Percentiles rank a stretch among this genome's conserved stretches.
phyloP scores from a whole-genome alignment of 2,329 filamentous ascomycete genomes.

The Scytalidium lignicola region DNA sequence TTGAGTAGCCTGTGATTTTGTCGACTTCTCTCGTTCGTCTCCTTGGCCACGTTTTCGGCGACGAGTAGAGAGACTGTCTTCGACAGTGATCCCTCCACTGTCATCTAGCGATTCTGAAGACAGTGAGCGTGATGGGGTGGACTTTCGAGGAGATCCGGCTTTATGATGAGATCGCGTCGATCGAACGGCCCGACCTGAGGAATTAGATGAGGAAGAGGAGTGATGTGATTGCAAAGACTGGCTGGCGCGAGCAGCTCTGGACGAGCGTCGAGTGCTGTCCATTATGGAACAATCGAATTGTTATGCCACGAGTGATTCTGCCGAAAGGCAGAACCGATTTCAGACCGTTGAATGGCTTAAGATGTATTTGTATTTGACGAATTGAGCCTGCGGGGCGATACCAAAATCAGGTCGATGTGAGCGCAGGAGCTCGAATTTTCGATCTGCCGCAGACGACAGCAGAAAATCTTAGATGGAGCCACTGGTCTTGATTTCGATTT shows the following conservation, averaged over 20 bases:
- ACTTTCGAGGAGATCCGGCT: conserved; percentile 68
- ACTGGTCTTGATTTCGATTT: not conserved
- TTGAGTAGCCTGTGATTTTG: conserved; percentile 46
- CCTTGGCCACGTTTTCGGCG: conserved; percentile 69
- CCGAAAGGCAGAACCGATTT: not conserved
- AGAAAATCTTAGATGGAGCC: not conserved
- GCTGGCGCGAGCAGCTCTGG: conserved; percentile 79
- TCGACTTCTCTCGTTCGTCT: conserved; percentile 25
- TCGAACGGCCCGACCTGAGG: conserved; percentile 71
- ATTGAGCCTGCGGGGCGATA: conserved; percentile 1
- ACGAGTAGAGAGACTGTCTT: conserved; percentile 66
- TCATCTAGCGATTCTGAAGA: conserved; percentile 67
- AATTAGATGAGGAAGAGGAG: conserved; percentile 72
- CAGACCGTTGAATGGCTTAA: not conserved
- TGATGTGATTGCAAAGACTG: conserved; percentile 67
- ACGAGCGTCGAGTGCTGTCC: conserved; percentile 72
- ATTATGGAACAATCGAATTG: conserved; percentile 29
- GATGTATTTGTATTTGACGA: not conserved
- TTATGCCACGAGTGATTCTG: not conserved
- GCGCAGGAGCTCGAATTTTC: not conserved
- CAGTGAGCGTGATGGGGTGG: conserved; percentile 66
- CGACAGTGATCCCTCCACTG: conserved; percentile 39
- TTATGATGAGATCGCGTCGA: conserved; percentile 68
- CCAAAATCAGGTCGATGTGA: not conserved
- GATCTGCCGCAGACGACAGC: not conserved